Conservation (phyloP, 108 stramenopile species). For the Schizochytrium sp. region DNA sequence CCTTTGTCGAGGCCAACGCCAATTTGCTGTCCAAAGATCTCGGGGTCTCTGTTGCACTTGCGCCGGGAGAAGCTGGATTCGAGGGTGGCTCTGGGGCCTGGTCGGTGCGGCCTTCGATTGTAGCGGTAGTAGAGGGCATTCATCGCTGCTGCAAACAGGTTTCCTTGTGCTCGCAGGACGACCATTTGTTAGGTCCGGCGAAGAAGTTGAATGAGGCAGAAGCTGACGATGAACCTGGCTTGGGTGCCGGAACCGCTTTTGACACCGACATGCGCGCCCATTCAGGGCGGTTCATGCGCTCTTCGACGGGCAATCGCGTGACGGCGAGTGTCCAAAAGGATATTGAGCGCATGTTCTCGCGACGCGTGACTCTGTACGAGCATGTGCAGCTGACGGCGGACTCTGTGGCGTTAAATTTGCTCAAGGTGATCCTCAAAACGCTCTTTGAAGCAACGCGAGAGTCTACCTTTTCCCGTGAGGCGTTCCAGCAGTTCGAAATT, state of each 20-base stretch:
- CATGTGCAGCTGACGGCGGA: not conserved
- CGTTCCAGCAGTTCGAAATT: not conserved
- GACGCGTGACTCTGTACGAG: not conserved
- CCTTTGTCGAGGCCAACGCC: not conserved
- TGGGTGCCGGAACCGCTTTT: not conserved
- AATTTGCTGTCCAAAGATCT: not conserved
- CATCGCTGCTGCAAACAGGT: not conserved
- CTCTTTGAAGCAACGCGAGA: not conserved
- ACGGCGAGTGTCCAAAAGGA: not conserved
- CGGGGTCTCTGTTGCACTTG: not conserved
- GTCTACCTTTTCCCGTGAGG: not conserved
- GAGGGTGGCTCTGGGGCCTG: too few species aligned
- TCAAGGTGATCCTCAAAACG: not conserved
- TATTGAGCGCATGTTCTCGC: conserved; percentile 2
- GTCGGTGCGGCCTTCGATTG: not conserved
- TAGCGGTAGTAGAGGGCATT: not conserved
- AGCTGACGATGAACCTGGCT: not conserved
- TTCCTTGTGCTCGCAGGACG: not conserved
- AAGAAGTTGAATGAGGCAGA: not conserved
- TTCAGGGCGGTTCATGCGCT: not conserved
- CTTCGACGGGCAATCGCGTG: too few species aligned
- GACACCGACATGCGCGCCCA: not conserved
- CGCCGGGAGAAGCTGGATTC: too few species aligned
- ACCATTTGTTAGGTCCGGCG: not conserved
- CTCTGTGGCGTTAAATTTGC: not conserved